Base-by-base conservation (phyloP, 2,329 filamentous ascomycete species). In the Aspergillus felis region DNA sequence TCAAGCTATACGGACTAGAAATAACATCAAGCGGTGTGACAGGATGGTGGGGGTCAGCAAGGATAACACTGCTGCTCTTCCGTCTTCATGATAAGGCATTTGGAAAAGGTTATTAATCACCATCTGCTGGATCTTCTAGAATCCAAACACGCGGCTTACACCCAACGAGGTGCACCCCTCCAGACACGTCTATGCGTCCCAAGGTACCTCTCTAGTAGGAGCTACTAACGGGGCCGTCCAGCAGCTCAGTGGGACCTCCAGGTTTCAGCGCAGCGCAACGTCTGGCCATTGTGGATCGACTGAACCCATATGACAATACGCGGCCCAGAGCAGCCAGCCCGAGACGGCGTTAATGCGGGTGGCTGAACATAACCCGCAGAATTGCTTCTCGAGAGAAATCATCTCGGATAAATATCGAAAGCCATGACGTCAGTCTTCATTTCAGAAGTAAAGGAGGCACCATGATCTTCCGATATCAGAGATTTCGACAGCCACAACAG, bases 231-330 rank as follows among this genome's bases (percentile, higher is more conserved):
- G n/a, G 38, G 38, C 1, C 14, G 32, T 53, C 51, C 41, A 46
- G 27, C 51, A n/a, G 29, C 17, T 54, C 42, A 29, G 28, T 38
- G 46, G 29, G 54, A 52, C 38, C 20, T 44, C 22, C 32, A 35
- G 2, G 32, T 17, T 17, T 7, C n/a, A 44, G 41, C 3, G 1
- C 17, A 22, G n/a, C 17, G 3, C 17, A 8, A 10, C 8, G 41
- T 44, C 41, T 44, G 10, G 41, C 20, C n/a, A 9, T 44, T 22
- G 47, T 59, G 48, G 42, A 50, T 54, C 32, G 12, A 14, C 32
- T 35, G 32, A 14, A 35, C 32, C n/a, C 20, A 22, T 53, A 61
- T 65, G 57, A 61, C 61, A 59, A 60, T 59, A 66, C 57, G 56
- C 42, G 20, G 50, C 46, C 50, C 54, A 54, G 41, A 58, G 48